Percentiles rank a stretch among this genome's conserved stretches.
Evolutionary conservation across 257 asterid genomes (phyloP).

Genomic region (Solanum corneliomulleri): DNA sequence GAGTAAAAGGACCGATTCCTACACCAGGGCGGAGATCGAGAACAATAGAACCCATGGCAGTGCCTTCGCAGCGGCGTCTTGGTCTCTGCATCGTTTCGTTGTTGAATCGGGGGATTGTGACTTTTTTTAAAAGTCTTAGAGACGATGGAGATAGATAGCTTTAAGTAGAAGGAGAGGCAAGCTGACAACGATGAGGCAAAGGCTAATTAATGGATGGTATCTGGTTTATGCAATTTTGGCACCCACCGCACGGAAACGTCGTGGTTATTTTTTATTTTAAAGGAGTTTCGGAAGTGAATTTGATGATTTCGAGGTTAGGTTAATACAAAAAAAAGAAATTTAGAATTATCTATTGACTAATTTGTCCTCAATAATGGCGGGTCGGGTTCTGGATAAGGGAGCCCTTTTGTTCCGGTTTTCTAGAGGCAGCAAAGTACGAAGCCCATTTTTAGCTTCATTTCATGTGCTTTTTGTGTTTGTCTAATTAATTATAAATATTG

Average conservation of each 20-base stretch:
- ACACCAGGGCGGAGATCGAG: conserved; percentile 82
- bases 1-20: conserved; percentile 74
- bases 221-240: not conserved
- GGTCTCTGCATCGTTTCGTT: conserved; percentile 42
- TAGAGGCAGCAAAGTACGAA: not conserved
- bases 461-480: no score
- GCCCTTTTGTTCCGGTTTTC: not conserved
- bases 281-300: not conserved
- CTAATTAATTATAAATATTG: no score
- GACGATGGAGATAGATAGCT: not conserved
- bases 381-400: not conserved
- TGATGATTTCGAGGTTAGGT: not conserved
- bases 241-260: not conserved
- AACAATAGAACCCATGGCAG: conserved; percentile 74
- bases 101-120: not conserved
- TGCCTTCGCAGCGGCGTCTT: conserved; percentile 80
- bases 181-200: not conserved
- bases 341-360: not conserved
- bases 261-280: not conserved
- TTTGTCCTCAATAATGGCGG: not conserved
- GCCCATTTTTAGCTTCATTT: not conserved
- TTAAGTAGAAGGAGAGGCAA: not conserved
- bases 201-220: no score
- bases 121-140: not conserved
- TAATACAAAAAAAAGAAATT: not conserved